A percentile compares a stretch with the other conserved stretches of the same genome.
These are phyloP conservation scores for Smittium mucronatum DNA, from an alignment of 371 early-diverging fungal genomes.

Conservation along the genomic window DNA sequence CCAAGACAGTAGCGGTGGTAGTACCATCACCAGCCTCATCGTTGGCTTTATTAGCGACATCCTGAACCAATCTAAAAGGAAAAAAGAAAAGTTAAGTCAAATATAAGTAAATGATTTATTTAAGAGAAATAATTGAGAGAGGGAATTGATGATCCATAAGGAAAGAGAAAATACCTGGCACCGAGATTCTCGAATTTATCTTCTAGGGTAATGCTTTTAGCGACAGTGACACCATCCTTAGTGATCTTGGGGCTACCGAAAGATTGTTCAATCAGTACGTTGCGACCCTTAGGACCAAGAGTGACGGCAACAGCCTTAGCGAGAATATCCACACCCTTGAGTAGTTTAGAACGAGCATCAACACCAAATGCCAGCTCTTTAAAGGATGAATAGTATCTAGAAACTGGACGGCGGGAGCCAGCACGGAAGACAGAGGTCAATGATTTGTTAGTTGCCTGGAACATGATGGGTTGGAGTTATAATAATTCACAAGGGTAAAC, in stretches of 20 bases:
- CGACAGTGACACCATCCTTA: slow-evolving; percentile 98
- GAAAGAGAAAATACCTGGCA: too few relatives aligned
- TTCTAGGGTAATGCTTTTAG: slow-evolving; percentile 88
- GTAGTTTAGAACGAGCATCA: slow-evolving; percentile 83
- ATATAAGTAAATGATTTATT: too few relatives aligned
- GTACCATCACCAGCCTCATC: slow-evolving; percentile 98
- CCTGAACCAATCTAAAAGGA: slow-evolving; percentile 94
- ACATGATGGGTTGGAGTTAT: too few relatives aligned
- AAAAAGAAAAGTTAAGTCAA: slow-evolving; percentile 18
- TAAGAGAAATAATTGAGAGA: too few relatives aligned
- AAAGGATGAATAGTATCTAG: slow-evolving; percentile 71
- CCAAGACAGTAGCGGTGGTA: slow-evolving; percentile 95
- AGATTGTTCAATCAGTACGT: slow-evolving; percentile 93
- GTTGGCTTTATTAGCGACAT: slow-evolving; percentile 98
- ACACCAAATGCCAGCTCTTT: slow-evolving; percentile 93
- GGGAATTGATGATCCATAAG: too few relatives aligned
- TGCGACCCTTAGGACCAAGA: slow-evolving; percentile 95
- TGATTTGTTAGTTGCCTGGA: too few relatives aligned
- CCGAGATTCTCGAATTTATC: slow-evolving; percentile 97
- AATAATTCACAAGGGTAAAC: too few relatives aligned
- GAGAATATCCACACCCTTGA: slow-evolving; percentile 87
- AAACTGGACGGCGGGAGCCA: slow-evolving; percentile 16
- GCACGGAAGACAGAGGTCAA: slow-evolving; percentile 26
- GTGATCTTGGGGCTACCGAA: slow-evolving; percentile 98
- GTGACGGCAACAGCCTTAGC: slow-evolving; percentile 96